Conservation (phyloP, 208 protist species). For the Acanthamoeba divionensis region DNA sequence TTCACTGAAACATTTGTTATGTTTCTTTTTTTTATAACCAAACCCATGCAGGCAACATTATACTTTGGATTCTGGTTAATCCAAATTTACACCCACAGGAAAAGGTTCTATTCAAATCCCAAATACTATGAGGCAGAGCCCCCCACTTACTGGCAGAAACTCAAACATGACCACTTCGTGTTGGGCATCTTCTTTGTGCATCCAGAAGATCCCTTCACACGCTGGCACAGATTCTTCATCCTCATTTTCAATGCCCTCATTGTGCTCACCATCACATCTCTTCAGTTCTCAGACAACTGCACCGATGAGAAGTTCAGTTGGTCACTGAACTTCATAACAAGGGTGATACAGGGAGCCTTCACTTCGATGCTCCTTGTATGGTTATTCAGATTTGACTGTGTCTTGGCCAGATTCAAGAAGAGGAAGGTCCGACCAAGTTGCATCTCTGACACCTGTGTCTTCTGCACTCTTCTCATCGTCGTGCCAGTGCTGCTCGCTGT, state of each 20-base stretch:
- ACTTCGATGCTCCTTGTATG: slow-evolving; percentile 38
- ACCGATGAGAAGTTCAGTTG: slow-evolving; percentile 31
- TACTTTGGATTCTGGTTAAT: too few relatives aligned
- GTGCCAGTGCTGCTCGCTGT: background rate
- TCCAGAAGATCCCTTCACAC: slow-evolving; percentile 15
- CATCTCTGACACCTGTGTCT: background rate
- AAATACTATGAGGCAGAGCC: too few relatives aligned
- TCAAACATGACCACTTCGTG: slow-evolving; percentile 37
- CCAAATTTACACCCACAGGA: too few relatives aligned
- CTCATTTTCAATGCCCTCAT: background rate
- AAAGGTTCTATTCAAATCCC: too few relatives aligned
- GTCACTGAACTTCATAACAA: background rate
- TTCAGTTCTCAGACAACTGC: background rate
- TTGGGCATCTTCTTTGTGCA: slow-evolving; percentile 20
- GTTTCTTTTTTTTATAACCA: too few relatives aligned
- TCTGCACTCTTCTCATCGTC: slow-evolving; percentile 2
- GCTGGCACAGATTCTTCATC: background rate
- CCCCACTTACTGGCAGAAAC: too few relatives aligned
- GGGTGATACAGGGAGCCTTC: background rate
- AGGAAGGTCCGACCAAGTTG: background rate
- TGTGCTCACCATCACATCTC: slow-evolving; percentile 19
- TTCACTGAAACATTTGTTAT: too few relatives aligned
- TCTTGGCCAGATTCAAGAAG: background rate
- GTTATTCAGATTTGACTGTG: background rate
- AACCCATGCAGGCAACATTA: too few relatives aligned